Conservation (phyloP, 75 land plant species). For the Selaginella moellendorffii region DNA sequence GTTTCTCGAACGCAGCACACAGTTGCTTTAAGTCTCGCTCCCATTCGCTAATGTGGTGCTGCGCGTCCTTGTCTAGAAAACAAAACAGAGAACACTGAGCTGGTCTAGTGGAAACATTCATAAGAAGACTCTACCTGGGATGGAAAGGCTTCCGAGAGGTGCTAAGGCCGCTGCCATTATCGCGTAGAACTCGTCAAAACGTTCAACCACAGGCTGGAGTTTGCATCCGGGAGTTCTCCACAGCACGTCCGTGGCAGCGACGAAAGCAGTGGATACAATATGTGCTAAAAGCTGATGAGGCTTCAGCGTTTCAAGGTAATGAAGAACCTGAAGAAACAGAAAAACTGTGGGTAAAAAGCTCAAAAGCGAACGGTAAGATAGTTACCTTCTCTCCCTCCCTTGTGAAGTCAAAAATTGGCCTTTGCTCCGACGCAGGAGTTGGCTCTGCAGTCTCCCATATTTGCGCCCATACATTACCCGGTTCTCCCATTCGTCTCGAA, state of each 20-base stretch:
- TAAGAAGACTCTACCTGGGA: slow-evolving; percentile 11
- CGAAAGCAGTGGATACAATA: slow-evolving; percentile 84
- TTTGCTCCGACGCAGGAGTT: slow-evolving; percentile 61
- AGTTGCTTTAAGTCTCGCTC: slow-evolving; percentile 45
- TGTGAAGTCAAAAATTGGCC: slow-evolving; percentile 75
- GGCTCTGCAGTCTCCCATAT: slow-evolving; percentile 71
- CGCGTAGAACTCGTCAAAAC: slow-evolving; percentile 52
- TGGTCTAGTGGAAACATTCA: not conserved
- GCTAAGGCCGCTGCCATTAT: slow-evolving; percentile 46
- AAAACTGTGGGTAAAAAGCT: not conserved
- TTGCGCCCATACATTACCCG: slow-evolving; percentile 59
- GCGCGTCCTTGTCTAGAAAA: slow-evolving; percentile 25
- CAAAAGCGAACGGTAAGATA: not conserved
- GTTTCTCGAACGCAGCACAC: slow-evolving; percentile 49
- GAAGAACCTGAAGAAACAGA: slow-evolving; percentile 44
- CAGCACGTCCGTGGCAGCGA: slow-evolving; percentile 52
- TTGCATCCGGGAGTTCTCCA: slow-evolving; percentile 43
- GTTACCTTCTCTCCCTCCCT: slow-evolving; percentile 92
- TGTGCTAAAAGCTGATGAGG: slow-evolving; percentile 82
- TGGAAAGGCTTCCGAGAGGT: slow-evolving; percentile 32
- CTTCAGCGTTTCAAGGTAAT: slow-evolving; percentile 82
- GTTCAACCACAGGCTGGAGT: slow-evolving; percentile 32
- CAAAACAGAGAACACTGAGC: not conserved
- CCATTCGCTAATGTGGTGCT: slow-evolving; percentile 32
- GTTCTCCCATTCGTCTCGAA: slow-evolving; percentile 67